Evolutionary conservation across 2,329 filamentous ascomycete genomes (phyloP).

Genomic region (Ophiostoma perfectum): DNA sequence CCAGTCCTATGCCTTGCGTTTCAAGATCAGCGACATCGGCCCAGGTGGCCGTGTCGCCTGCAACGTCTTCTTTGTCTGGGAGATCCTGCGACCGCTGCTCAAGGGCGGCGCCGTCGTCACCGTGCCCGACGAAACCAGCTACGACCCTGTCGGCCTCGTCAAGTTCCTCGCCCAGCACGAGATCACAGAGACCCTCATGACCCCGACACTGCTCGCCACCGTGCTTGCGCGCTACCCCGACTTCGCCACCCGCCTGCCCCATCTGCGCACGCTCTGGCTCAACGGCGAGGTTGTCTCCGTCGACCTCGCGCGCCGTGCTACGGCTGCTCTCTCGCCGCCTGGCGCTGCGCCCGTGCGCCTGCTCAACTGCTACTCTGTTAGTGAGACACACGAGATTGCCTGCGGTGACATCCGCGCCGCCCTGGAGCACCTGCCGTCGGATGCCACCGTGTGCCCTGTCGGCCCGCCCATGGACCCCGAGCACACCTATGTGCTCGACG

Average conservation of each 20-base stretch:
- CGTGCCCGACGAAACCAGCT: constrained; percentile 70
- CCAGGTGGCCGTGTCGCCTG: constrained; percentile 76
- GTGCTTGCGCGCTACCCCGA: constrained; percentile 65
- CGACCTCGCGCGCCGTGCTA: constrained; percentile 63
- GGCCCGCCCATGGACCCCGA: constrained; percentile 63
- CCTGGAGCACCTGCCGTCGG: constrained; percentile 50
- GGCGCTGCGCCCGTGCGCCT: constrained; percentile 49
- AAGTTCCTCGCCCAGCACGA: constrained; percentile 60
- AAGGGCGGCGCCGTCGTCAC: constrained; percentile 71
- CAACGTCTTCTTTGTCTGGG: constrained; percentile 85
- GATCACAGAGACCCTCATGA: constrained; percentile 79
- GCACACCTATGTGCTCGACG: constrained; percentile 67
- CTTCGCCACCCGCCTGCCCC: constrained; percentile 57
- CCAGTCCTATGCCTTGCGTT: constrained; percentile 67
- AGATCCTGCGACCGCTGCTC: constrained; percentile 70
- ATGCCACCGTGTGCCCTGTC: constrained; percentile 65
- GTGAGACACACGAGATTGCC: constrained; percentile 75
- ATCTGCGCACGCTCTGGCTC: constrained; percentile 68
- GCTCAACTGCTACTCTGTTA: constrained; percentile 76
- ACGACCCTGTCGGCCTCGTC: constrained; percentile 69
- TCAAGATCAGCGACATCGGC: constrained; percentile 61
- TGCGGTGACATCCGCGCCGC: constrained; percentile 69
- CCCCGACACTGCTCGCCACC: constrained; percentile 69
- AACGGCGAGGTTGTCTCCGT: constrained; percentile 80
- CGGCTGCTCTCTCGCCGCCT: constrained; percentile 56